Evolutionary conservation across 139 green algal genomes (phyloP), one percentile per base, ranked within the genome.

Genomic region (Picochlorum sp.): DNA sequence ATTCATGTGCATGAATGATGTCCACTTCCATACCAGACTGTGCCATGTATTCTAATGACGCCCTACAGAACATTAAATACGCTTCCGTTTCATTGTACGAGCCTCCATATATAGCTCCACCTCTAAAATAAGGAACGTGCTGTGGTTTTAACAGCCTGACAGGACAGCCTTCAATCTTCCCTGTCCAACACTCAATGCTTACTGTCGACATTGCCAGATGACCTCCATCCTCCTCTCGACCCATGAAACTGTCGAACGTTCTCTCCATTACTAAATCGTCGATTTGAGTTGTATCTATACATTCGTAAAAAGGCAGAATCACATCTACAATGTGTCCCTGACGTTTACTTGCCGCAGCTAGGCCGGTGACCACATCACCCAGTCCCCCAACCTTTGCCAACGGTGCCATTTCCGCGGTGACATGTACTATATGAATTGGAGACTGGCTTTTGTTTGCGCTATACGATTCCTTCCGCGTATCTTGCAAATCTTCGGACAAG

Each of bases 41-140:
- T 4, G 49, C 24, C 41, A 97, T 65, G 66, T 81, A 92, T 81
- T 98, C 92, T 41, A 98, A 80, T 21, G 62, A 62, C 14, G 91
- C 88, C 21, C 91, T 88, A 79, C 75, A 91, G 65, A 97, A 95
- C 81, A 93, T 97, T 11, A 97, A 78, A 84, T 98, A 98, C 15
- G 89, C 88, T 69, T 98, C 92, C 20, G 84, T 63, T 79, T 97
- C 90, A 64, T 96, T 94, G 77, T 97, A 97, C 20, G 61, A 78
- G 30, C 92, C 91, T 41, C 88, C 90, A 47, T 97, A 97, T 73
- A 97, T 95, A 30, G 79, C 56, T 13, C 63, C 67, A 2, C 90
- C 90, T 4, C 63, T 60, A 78, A 96, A 96, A 14, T 95, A 65
- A 71, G 47, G 45, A 57, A 24, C 24, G 69, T 73, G 83, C 67